Conservation (phyloP, 2,329 filamentous ascomycete species). For the Apiospora malaysiana region DNA sequence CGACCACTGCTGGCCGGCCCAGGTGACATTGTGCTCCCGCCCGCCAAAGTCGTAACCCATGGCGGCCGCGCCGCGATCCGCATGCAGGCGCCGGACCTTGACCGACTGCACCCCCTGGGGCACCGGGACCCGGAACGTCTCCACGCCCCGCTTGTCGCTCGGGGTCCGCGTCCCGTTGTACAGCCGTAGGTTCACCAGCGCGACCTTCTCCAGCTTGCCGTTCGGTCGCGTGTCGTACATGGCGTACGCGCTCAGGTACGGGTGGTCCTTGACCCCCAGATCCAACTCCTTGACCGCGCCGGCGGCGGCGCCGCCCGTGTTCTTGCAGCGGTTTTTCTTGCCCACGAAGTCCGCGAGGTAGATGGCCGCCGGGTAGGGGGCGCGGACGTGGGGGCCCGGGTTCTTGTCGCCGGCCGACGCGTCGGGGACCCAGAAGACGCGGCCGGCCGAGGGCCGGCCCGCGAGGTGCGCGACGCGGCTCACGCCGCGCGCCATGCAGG, state of each 20-base stretch:
- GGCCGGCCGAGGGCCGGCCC: constrained; percentile 27
- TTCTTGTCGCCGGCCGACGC: constrained; percentile 10
- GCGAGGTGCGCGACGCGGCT: constrained; percentile 29
- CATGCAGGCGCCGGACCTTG: constrained; percentile 27
- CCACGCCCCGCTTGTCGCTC: neutral
- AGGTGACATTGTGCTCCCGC: constrained; percentile 36
- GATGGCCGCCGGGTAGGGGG: constrained; percentile 27
- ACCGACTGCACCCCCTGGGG: neutral
- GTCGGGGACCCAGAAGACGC: constrained; percentile 29
- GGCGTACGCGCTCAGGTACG: constrained; percentile 24
- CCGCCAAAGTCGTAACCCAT: constrained; percentile 34
- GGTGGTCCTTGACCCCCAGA: neutral
- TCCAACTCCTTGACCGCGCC: constrained; percentile 20
- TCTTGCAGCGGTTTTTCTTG: constrained; percentile 6
- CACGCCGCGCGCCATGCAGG: constrained; percentile 30
- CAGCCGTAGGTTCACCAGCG: constrained; percentile 22
- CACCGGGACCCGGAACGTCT: constrained; percentile 17
- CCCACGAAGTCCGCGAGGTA: constrained; percentile 33
- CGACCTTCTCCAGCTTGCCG: constrained; percentile 18
- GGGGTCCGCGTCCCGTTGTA: constrained; percentile 14
- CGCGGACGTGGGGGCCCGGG: constrained; percentile 29
- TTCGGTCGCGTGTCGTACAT: constrained; percentile 19
- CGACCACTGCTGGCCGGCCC: constrained; percentile 33
- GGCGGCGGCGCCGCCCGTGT: neutral
- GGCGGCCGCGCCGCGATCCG: constrained; percentile 28